Base-by-base conservation (phyloP, 2,329 filamentous ascomycete genomes). In the Beauveria sp. region DNA sequence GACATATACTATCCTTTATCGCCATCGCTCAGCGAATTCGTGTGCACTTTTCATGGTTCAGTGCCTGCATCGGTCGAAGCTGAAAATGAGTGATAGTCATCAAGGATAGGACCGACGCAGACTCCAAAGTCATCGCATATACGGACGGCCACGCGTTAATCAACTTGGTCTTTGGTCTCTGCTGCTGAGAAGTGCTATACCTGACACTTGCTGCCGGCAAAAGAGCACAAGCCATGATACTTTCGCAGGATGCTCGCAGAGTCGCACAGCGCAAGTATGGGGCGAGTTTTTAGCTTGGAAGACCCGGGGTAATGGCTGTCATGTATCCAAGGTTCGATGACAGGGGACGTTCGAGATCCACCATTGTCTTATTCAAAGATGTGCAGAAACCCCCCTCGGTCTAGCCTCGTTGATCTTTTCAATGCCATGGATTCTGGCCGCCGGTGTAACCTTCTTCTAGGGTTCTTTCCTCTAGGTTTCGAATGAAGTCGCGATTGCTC, bases 381-480 rank as follows among this genome's bases (percentile, higher is more conserved):
- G 16, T 45, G 48, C 24, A 53, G 10, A 52, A 28, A 52, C 5
- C 28, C 28, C 43, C 40, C 46, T 45, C n/a, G 18, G 18, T 60
- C 49, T 24, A 51, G 16, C 26, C 20, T 46, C 7, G 38, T 28
- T 12, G 16, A 24, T 10, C 12, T 18, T 20, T 38, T 77, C 88
- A 96, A 74, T 95, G 90, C 79, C 87, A 87, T 57, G 80, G 77
- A 63, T 76, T 81, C 70, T 84, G 85, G 50, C 68, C 67, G 48
- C 81, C 83, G 85, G 92, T 90, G 71, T 92, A 97, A 2, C 92
- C 91, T 74, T 98, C 93, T 74, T 96, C 93, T 61, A 98, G 79
- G 2, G 93, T 97, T 42, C 95, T 85, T 76, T 98, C 95, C 76
- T 99, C 95, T 65, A 99, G 79, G 65, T 90, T 97, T 61, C 95